These are phyloP conservation scores for Penicillium sclerotigenum DNA, from an alignment of 2,329 filamentous ascomycete genomes.

Conservation along the genomic window DNA sequence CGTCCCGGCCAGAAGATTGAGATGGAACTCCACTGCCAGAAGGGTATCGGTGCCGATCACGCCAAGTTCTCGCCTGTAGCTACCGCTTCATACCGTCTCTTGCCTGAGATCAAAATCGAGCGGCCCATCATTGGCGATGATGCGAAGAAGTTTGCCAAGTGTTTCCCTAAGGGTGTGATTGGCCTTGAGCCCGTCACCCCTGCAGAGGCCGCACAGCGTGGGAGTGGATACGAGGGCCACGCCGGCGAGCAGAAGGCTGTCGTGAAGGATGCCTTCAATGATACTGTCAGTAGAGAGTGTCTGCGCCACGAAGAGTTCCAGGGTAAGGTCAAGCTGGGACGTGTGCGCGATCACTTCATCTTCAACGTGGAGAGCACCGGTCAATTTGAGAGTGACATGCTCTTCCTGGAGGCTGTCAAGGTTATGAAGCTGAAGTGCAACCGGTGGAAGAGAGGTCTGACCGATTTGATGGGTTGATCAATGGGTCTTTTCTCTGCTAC, in stretches of 20 bases:
- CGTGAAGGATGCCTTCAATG: constrained; percentile 82
- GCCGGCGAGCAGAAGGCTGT: constrained; percentile 83
- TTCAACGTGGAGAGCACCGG: constrained; percentile 93
- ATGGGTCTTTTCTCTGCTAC: constrained; percentile 10
- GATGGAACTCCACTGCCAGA: constrained; percentile 87
- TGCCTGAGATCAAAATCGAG: constrained; percentile 82
- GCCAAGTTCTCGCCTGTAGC: constrained; percentile 97
- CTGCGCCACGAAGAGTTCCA: constrained; percentile 89
- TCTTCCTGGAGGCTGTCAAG: constrained; percentile 87
- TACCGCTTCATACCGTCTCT: constrained; percentile 85
- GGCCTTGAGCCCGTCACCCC: constrained; percentile 68
- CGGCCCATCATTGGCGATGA: constrained; percentile 81
- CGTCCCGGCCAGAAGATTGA: constrained; percentile 84
- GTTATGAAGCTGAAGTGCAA: constrained; percentile 79
- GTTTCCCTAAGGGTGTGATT: constrained; percentile 88
- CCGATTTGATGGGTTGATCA: constrained; percentile 40
- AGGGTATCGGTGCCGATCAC: constrained; percentile 90
- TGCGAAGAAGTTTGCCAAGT: constrained; percentile 82
- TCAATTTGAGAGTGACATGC: constrained; percentile 88
- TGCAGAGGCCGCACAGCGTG: constrained; percentile 59
- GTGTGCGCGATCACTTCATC: constrained; percentile 93
- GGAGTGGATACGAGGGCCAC: constrained; percentile 67
- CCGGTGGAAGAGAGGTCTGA: constrained; percentile 45
- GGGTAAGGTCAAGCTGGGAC: constrained; percentile 89
- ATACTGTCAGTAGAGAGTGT: constrained; percentile 92